Evolutionary conservation across 352 stramenopile species (phyloP).

Genomic region (Phytophthora crassamura): DNA sequence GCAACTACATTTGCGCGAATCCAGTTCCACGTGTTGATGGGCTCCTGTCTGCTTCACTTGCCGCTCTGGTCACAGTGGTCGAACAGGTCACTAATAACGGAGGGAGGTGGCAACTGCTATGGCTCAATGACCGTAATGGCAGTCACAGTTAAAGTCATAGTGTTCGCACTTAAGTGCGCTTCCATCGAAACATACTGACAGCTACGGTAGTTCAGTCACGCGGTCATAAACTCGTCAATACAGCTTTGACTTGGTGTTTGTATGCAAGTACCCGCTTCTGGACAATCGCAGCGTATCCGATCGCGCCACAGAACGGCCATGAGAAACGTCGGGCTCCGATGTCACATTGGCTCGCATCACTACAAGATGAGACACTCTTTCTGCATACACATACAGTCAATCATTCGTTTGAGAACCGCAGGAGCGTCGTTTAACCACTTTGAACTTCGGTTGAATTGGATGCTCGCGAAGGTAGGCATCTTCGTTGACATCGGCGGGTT

Average conservation of each 20-base stretch:
- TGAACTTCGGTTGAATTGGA: slow-evolving; percentile 12
- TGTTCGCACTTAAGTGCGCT: slow-evolving; percentile 4
- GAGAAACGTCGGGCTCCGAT: no score
- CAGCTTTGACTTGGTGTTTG: no score
- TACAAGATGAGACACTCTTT: slow-evolving; percentile 8
- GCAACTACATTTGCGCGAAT: not conserved
- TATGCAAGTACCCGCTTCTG: no score
- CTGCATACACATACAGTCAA: not conserved
- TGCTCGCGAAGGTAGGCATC: not conserved
- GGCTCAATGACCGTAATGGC: no score
- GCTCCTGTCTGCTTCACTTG: slow-evolving; percentile 31
- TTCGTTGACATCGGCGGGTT: not conserved
- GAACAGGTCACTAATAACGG: not conserved
- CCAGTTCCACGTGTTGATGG: no score
- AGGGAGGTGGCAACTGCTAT: not conserved
- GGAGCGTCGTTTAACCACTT: not conserved
- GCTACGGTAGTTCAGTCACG: slow-evolving; percentile 6
- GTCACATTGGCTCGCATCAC: not conserved
- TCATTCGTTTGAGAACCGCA: slow-evolving; percentile 1
- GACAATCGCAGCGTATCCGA: no score
- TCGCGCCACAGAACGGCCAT: no score
- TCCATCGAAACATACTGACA: slow-evolving; percentile 16
- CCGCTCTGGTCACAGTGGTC: slow-evolving; percentile 12
- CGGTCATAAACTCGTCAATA: not conserved
- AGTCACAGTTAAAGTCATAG: no score